phyloP scores from a whole-genome alignment of 148 eudicot genomes.

The Amaranthus cruentus region DNA sequence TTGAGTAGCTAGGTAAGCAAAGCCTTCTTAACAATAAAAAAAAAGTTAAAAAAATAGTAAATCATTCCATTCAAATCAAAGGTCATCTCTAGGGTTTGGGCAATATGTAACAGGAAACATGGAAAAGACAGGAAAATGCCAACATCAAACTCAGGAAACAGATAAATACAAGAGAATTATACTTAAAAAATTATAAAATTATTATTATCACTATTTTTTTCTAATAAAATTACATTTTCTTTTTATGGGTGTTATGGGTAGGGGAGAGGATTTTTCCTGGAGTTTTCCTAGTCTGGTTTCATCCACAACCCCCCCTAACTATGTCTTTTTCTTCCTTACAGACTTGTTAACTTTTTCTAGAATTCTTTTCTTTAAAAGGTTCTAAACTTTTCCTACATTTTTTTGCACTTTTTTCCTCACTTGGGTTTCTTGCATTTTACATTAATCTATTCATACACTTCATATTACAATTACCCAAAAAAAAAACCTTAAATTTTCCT shows the following conservation, averaged over 20 bases:
- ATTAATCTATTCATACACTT: background rate
- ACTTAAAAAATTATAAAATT: background rate
- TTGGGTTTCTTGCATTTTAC: background rate
- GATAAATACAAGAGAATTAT: slow-evolving; percentile 7
- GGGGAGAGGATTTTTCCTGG: slow-evolving; percentile 38
- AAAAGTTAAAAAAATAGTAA: background rate
- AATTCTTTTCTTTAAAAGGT: background rate
- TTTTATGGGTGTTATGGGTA: background rate
- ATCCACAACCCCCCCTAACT: slow-evolving; percentile 13
- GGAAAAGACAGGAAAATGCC: slow-evolving; percentile 43
- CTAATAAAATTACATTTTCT: slow-evolving; percentile 4
- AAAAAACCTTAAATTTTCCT: background rate
- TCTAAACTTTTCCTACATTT: background rate
- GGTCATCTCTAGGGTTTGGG: slow-evolving; percentile 50
- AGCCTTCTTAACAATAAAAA: no score
- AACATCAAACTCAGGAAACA: slow-evolving; percentile 24
- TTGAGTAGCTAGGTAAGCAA: background rate
- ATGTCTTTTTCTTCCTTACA: slow-evolving; percentile 30
- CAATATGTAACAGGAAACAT: slow-evolving; percentile 43
- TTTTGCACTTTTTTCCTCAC: background rate
- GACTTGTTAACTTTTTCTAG: slow-evolving; percentile 25
- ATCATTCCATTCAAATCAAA: slow-evolving; percentile 36
- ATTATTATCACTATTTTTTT: slow-evolving; percentile 6
- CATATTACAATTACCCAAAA: background rate
- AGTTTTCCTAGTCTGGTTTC: slow-evolving; percentile 32